Percentiles rank a stretch among this genome's conserved stretches.
These are phyloP conservation scores for Alternaria arborescens DNA, from an alignment of 2,329 filamentous ascomycete species.

Conservation along the genomic window DNA sequence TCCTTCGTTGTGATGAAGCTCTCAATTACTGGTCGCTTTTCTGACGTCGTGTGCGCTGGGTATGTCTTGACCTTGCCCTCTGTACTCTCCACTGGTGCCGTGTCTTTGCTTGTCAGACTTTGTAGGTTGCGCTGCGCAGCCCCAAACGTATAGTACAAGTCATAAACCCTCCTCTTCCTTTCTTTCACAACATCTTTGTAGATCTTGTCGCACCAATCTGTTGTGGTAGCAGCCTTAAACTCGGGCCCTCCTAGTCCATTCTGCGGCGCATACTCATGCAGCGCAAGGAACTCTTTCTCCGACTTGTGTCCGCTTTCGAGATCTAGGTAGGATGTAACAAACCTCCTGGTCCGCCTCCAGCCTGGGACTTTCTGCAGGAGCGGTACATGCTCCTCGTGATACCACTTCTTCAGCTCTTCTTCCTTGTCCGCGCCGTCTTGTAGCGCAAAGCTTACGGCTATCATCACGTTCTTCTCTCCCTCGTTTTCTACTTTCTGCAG, in stretches of 20 bases:
- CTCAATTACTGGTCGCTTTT: conserved; percentile 62
- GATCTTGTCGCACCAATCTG: conserved; percentile 68
- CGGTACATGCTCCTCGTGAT: conserved; percentile 75
- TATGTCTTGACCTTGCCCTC: conserved; percentile 66
- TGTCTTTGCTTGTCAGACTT: conserved; percentile 61
- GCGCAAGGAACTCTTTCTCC: conserved; percentile 65
- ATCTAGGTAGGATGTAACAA: conserved; percentile 69
- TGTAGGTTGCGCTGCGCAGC: conserved; percentile 74
- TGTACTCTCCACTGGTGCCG: conserved; percentile 59
- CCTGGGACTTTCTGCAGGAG: conserved; percentile 78
- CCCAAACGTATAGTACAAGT: conserved; percentile 82
- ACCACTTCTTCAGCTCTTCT: conserved; percentile 72
- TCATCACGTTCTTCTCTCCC: conserved; percentile 64
- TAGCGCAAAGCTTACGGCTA: conserved; percentile 68
- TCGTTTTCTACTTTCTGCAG: conserved; percentile 68
- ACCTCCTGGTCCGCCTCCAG: conserved; percentile 78
- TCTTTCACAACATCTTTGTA: conserved; percentile 66
- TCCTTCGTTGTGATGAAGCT: conserved; percentile 76
- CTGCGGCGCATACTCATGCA: conserved; percentile 75
- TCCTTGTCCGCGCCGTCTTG: conserved; percentile 61
- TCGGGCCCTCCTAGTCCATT: conserved; percentile 74
- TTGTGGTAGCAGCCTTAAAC: conserved; percentile 69
- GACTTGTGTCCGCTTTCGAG: conserved; percentile 47
- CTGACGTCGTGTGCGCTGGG: conserved; percentile 49
- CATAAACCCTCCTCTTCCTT: conserved; percentile 69